Evolutionary conservation across 2,329 filamentous ascomycete genomes (phyloP), one percentile per base, ranked within the genome.

Genomic region (Madurella mycetomatis): DNA sequence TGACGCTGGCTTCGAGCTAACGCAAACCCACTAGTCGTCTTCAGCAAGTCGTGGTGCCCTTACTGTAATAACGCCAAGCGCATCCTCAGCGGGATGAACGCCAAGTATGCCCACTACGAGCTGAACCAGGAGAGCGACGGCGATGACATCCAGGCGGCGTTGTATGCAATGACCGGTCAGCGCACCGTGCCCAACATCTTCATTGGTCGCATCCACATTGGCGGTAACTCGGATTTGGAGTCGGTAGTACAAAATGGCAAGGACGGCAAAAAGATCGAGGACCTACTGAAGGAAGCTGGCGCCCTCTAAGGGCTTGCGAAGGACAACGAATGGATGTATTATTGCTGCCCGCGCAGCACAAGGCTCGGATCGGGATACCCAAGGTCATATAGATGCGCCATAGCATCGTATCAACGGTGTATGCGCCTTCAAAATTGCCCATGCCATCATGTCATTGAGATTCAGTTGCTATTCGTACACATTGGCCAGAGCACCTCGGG

Each of bases 31-130:
- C 31, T 48, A 89, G 88, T 94, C 66, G 89, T 99, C 70, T 99
- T 99, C 82, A 92, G 87, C 75, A 99, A 99, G 79, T 90, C 87
- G 15, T 96, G 90, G 78, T 99, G 94, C 82, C 91, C 92, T 12
- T 95, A 95, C 82, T 97, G 92, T 81, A 80, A 75, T 55, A 79
- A 85, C 56, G 84, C 87, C 64, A 97, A 97, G 84, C 67, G 78
- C 54, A 79, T 90, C 48, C 78, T 99, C 64, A 82, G 79, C 67
- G 77, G 83, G 54, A 64, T 84, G 55, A 84, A 85, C 61, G 89
- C 88, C 58, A 87, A 91, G 65, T 92, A 82, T 73, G 84, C 81
- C 67, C 70, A 81, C 53, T 76, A 94, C 54, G 94, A 99, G 80
- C 79, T 99, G 59, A 92, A 99, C 75, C 76, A 92, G 76, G 80